These are phyloP conservation scores for Adansonia rubrostipa DNA, from an alignment of 441 rosid genomes.

Conservation along the genomic window DNA sequence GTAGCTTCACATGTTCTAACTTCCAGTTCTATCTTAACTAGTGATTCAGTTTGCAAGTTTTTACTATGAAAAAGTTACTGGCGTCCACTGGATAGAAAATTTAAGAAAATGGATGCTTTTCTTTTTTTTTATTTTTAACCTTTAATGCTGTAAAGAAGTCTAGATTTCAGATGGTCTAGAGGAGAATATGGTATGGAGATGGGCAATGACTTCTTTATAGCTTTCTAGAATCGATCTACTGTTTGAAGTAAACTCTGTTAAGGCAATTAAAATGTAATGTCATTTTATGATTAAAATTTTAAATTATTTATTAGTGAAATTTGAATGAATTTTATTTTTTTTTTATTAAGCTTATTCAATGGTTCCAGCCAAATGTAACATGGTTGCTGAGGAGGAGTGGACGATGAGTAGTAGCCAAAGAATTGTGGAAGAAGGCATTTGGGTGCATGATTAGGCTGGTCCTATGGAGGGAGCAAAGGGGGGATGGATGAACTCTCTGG, in stretches of 20 bases:
- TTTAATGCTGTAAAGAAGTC: too few species aligned
- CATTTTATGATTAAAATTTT: neutral
- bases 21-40: neutral
- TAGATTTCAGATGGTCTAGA: neutral
- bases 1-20: neutral
- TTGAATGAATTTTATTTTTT: too few species aligned
- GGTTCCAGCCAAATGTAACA: neutral
- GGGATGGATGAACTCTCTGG: conserved; percentile 9
- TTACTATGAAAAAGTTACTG: neutral
- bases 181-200: neutral
- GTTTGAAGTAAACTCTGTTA: neutral
- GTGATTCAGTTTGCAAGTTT: neutral
- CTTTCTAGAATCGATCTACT: neutral
- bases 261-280: neutral
- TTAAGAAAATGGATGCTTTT: neutral
- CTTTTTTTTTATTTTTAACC: neutral
- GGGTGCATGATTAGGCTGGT: conserved; percentile 4
- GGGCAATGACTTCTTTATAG: neutral
- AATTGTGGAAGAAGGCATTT: neutral
- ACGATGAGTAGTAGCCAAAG: conserved; percentile 13
- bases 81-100: neutral
- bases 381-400: neutral
- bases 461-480: neutral
- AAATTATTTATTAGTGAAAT: too few species aligned
- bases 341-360: neutral